These are phyloP conservation scores for Mercurialis annua DNA, from an alignment of 345 rosid genomes.

Conservation along the genomic window DNA sequence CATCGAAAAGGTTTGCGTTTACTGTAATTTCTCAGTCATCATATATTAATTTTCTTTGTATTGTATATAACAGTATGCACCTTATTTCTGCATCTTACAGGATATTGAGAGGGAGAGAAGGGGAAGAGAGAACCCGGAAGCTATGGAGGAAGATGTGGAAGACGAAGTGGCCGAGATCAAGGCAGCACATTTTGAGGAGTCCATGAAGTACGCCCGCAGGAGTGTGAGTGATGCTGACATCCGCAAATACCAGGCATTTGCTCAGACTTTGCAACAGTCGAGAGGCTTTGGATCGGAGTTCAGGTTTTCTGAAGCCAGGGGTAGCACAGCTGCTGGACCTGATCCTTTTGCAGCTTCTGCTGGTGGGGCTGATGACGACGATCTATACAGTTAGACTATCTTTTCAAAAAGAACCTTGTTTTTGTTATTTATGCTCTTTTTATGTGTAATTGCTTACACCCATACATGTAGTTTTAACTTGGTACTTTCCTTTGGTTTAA, in stretches of 20 bases:
- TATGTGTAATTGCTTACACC: slow-evolving; percentile 1
- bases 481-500: too few relatives aligned
- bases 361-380: slow-evolving; percentile 71
- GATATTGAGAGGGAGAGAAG: slow-evolving; percentile 92
- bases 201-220: slow-evolving; percentile 86
- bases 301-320: slow-evolving; percentile 54
- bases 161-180: slow-evolving; percentile 85
- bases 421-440: background rate
- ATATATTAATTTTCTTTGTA: background rate
- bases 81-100: slow-evolving; percentile 22
- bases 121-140: slow-evolving; percentile 76
- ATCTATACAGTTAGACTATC: slow-evolving; percentile 68
- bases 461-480: slow-evolving; percentile 4
- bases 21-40: background rate
- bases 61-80: background rate
- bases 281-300: slow-evolving; percentile 86
- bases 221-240: slow-evolving; percentile 95
- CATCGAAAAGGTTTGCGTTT: slow-evolving; percentile 68
- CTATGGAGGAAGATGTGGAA: slow-evolving; percentile 87
- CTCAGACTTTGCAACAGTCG: slow-evolving; percentile 91
- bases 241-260: slow-evolving; percentile 91
- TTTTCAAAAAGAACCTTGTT: background rate
- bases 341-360: slow-evolving; percentile 78
- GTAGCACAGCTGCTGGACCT: slow-evolving; percentile 36
- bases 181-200: slow-evolving; percentile 86